These are phyloP conservation scores for Aspergillus steynii DNA, from an alignment of 495 filamentous ascomycete species.

Conservation along the genomic window DNA sequence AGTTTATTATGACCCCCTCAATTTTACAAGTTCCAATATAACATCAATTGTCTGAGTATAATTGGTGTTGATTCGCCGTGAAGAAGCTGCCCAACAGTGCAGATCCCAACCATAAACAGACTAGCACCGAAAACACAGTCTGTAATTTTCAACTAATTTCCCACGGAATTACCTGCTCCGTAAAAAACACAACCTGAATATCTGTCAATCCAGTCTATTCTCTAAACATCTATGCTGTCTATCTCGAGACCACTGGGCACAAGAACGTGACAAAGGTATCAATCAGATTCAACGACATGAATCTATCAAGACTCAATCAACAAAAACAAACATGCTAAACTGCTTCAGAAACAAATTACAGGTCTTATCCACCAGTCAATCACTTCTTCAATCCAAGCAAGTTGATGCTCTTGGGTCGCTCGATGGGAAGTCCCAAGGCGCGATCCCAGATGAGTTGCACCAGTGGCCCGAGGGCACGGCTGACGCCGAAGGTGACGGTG, in stretches of 20 bases:
- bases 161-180: no score
- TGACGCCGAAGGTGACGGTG: constrained; percentile 95
- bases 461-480: constrained; percentile 84
- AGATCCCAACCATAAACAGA: no score
- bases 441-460: constrained; percentile 97
- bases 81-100: no score
- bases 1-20: no score
- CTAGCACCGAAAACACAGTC: no score
- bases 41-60: no score
- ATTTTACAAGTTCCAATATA: no score
- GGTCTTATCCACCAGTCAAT: background rate
- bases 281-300: background rate
- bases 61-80: no score
- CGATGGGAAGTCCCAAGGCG: constrained; percentile 92
- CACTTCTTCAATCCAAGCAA: constrained; percentile 71
- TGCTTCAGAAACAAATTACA: background rate
- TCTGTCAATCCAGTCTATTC: background rate
- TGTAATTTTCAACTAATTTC: no score
- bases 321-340: background rate
- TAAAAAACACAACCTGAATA: no score
- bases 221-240: background rate
- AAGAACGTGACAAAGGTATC: background rate
- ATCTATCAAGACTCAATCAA: background rate
- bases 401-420: constrained; percentile 96
- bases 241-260: background rate